Base-by-base conservation (phyloP, 495 filamentous ascomycete species). In the Aspergillus carlsbadensis region DNA sequence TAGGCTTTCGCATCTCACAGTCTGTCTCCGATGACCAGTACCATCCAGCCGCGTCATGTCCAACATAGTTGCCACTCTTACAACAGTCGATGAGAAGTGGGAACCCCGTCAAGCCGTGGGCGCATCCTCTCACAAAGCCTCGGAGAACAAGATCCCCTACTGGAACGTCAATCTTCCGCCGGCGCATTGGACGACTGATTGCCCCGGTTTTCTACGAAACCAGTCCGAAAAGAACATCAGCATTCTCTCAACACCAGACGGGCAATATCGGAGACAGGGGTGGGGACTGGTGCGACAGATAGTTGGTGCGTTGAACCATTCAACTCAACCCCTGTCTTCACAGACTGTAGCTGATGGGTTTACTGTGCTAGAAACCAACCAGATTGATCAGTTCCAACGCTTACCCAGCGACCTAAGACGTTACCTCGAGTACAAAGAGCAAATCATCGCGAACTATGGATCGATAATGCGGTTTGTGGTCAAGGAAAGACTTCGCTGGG, bases 101-200 rank as follows among this genome's bases (percentile, higher is more conserved):
- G 45, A 67, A 65, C 55, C 39, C 10, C 49, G 66, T 21, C 57
- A 35, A 15, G 21, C 62, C 54, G 37, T 56, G 18, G 40, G 44
- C 5, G 29, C 59, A 17, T 56, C 60, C 10, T 54, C 56, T 6
- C 52, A 43, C 14, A 61, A 60, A 35, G 14, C 60, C 13, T 40
- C 58, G 13, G 45, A 54, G 1, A 52, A 46, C 18, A 42, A 26
- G 17, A 22, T 86, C 15, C 87, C 88, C 1, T 96, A 87, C 75
- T 96, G 89, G 90, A 83, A 89, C 39, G 78, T 90, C 59, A 95
- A 96, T 67, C 70, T 94, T 14, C 86, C 88, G 4, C 73, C 67
- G 15, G 61, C 73, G 20, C 67, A 84, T 60, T 80, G 88, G 71
- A 81, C 84, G 5, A 61, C 67, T 13, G 74, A 81, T 26, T 95